Conservation (phyloP, 805 yeast genomes). For the Allodekkera sacchari region DNA sequence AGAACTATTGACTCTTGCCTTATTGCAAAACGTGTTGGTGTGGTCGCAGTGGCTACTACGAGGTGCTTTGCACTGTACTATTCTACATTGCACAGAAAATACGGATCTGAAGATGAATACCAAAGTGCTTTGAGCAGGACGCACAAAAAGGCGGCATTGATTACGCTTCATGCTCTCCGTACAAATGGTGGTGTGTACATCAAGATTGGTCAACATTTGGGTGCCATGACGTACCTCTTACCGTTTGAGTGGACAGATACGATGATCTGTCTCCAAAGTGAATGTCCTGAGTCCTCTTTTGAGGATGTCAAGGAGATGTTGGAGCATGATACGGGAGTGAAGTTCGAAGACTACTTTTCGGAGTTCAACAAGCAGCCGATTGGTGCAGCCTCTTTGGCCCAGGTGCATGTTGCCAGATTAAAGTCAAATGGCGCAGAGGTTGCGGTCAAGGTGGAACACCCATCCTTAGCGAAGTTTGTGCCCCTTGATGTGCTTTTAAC, state of each 20-base stretch:
- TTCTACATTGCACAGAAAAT: slow-evolving; percentile 34
- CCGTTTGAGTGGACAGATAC: slow-evolving; percentile 95
- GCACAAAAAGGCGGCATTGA: slow-evolving; percentile 67
- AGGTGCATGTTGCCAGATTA: slow-evolving; percentile 76
- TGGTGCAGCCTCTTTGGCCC: slow-evolving; percentile 95
- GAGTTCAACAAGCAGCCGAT: slow-evolving; percentile 68
- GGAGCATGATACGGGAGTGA: slow-evolving; percentile 50
- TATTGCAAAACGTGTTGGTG: slow-evolving; percentile 44
- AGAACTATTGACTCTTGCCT: slow-evolving; percentile 5
- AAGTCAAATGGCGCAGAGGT: slow-evolving; percentile 51
- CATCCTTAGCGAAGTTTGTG: slow-evolving; percentile 75
- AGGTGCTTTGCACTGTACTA: slow-evolving; percentile 70
- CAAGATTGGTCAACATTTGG: slow-evolving; percentile 89
- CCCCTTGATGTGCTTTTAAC: slow-evolving; percentile 85
- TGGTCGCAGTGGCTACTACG: slow-evolving; percentile 60
- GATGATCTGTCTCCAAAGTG: slow-evolving; percentile 87
- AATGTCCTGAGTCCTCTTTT: slow-evolving; percentile 73
- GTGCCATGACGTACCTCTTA: slow-evolving; percentile 84
- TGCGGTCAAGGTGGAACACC: slow-evolving; percentile 94
- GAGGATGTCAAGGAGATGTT: slow-evolving; percentile 67
- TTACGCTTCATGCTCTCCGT: slow-evolving; percentile 73
- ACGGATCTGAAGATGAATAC: slow-evolving; percentile 40
- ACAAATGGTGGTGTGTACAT: slow-evolving; percentile 88
- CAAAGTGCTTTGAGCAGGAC: slow-evolving; percentile 49
- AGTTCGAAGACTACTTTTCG: slow-evolving; percentile 54